Percentiles rank a stretch among this genome's conserved stretches.
phyloP scores from a whole-genome alignment of 768 basidiomycete genomes.

The Leccinum boreale region DNA sequence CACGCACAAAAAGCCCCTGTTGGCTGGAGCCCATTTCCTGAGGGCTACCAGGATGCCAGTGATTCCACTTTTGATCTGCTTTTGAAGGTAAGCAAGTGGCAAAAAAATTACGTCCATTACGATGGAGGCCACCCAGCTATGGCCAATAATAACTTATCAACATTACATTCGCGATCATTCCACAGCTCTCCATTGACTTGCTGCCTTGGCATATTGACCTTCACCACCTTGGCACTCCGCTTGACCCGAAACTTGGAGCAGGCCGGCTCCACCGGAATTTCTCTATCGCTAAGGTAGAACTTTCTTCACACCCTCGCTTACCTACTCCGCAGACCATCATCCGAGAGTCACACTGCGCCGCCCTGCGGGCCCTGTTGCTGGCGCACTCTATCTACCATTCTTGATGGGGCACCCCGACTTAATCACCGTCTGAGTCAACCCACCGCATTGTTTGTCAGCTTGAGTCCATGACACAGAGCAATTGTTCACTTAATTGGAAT shows the following conservation, averaged over 20 bases:
- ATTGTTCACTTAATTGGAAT: not conserved
- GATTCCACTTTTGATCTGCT: not conserved
- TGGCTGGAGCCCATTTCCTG: not conserved
- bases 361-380: too few species aligned
- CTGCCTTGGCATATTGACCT: not conserved
- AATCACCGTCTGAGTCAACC: not conserved
- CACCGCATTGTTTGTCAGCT: not conserved
- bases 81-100: conserved; percentile 7
- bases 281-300: not conserved
- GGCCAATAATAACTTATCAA: not conserved
- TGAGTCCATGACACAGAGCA: not conserved
- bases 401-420: not conserved
- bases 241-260: not conserved
- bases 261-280: not conserved
- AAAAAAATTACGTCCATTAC: not conserved
- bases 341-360: too few species aligned
- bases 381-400: not conserved
- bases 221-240: too few species aligned
- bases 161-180: not conserved
- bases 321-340: too few species aligned
- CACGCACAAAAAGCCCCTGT: not conserved
- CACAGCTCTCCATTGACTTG: not conserved
- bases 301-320: too few species aligned
- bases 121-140: conserved; percentile 9
- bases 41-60: not conserved